Base-by-base conservation (phyloP, 768 basidiomycete genomes). In the Suillus cothurnatus region DNA sequence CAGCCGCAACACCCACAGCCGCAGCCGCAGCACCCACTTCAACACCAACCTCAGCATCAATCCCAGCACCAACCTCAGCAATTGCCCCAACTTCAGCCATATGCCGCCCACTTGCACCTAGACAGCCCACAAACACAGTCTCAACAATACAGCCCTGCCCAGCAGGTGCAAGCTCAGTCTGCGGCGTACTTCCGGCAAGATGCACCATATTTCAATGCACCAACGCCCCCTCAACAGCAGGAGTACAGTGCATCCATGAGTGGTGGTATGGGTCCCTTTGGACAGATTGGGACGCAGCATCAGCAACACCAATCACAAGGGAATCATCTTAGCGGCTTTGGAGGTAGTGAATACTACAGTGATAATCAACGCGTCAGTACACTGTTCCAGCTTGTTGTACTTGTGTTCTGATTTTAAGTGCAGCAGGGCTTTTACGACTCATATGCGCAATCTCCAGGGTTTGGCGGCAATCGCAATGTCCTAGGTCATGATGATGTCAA, bases 401-500 rank as follows among this genome's bases (percentile, higher is more conserved):
- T 34, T 26, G 12, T 49, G 6, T 58, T 64, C 47, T 62, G 47
- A 62, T 69, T 68, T 39, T 68, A 71, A 61, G 75, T 70, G 68
- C 55, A 55, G 47, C 68, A 91, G 89, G 86, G 86, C 68, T 92
- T 92, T 78, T 94, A 94, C 71, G 92, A 93, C 52, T 85, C 86
- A 11, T 93, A 93, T 71, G 77, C 75, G 55, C 91, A 88, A 69
- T 89, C 84, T 61, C 79, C 82, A 50, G 84, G 80, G 36, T 94
- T 93, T 68, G 84, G 84, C 39, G 85, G 84, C 32, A 75, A 69
- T 64, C 84, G 92, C 23, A 86, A 82, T 66, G 84, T 84, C 28
- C 81, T 93, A 9, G 84, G 85, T 41, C 91, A 92, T 56, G 92
- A 94, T 45, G 92, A 94, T 61, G 83, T 88, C 68, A 93, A 93